Evolutionary conservation across 2,329 filamentous ascomycete species (phyloP).

Genomic region (Reticulascus tulasneorum): DNA sequence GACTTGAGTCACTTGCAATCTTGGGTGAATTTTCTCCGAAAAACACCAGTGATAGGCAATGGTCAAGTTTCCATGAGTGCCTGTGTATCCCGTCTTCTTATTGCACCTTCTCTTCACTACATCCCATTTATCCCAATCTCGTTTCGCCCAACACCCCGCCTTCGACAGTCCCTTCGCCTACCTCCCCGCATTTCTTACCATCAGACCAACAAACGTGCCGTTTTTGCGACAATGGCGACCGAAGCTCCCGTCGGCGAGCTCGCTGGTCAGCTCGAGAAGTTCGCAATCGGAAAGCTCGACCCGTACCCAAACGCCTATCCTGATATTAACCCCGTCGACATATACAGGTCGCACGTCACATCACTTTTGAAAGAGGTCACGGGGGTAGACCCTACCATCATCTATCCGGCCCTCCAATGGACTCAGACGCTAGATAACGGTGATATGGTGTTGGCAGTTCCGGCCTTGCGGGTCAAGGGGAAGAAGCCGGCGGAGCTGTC

Average conservation of each 20-base stretch:
- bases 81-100: too few species aligned
- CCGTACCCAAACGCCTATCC: slow-evolving; percentile 58
- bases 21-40: too few species aligned
- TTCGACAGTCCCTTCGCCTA: slow-evolving; percentile 3
- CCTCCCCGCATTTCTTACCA: slow-evolving; percentile 3
- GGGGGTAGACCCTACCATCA: slow-evolving; percentile 64
- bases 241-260: slow-evolving; percentile 25
- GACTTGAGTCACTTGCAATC: too few species aligned
- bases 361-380: slow-evolving; percentile 64
- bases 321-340: slow-evolving; percentile 69
- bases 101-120: too few species aligned
- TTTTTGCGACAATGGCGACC: slow-evolving; percentile 19
- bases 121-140: too few species aligned
- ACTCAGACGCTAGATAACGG: slow-evolving; percentile 77
- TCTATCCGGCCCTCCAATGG: slow-evolving; percentile 75
- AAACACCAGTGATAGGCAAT: too few species aligned
- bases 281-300: slow-evolving; percentile 29
- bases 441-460: slow-evolving; percentile 73
- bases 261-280: slow-evolving; percentile 27
- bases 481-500: slow-evolving; percentile 61
- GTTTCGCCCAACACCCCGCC: slow-evolving; percentile 2
- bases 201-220: slow-evolving; percentile 1
- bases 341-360: slow-evolving; percentile 75
- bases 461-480: slow-evolving; percentile 74
- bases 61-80: too few species aligned